Percentiles rank a stretch among this genome's conserved stretches.
These are phyloP conservation scores for Blastosporella zonata DNA, from an alignment of 1,284 basidiomycete species.

Conservation along the genomic window DNA sequence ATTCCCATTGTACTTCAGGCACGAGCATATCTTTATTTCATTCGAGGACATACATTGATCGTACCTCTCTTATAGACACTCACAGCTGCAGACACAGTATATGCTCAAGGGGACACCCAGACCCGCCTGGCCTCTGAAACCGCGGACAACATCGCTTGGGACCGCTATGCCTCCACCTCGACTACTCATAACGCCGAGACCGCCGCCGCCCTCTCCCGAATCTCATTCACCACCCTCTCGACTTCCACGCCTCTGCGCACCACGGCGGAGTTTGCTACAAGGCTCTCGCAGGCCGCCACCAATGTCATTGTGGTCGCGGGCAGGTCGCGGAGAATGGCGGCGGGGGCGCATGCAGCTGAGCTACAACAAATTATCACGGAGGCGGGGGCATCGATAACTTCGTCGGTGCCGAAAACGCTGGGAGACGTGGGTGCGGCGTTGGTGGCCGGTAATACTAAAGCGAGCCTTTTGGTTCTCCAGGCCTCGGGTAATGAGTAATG, in stretches of 20 bases:
- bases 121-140: constrained; percentile 66
- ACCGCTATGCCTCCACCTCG: constrained; percentile 41
- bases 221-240: constrained; percentile 49
- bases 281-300: constrained; percentile 22
- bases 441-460: constrained; percentile 48
- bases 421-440: constrained; percentile 73
- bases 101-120: constrained; percentile 57
- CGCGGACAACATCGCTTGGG: constrained; percentile 71
- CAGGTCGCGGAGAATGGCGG: constrained; percentile 68
- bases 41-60: background rate
- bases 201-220: constrained; percentile 48
- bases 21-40: constrained; percentile 3
- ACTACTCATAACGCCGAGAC: constrained; percentile 19
- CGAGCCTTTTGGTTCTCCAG: constrained; percentile 64
- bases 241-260: constrained; percentile 53
- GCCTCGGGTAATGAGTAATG: constrained; percentile 29
- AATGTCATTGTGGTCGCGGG: constrained; percentile 68
- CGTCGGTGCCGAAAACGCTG: constrained; percentile 69
- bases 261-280: constrained; percentile 42
- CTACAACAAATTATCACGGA: constrained; percentile 51
- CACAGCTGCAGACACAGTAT: constrained; percentile 63
- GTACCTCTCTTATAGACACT: constrained; percentile 35
- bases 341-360: constrained; percentile 56
- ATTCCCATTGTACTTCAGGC: constrained; percentile 25
- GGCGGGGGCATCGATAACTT: constrained; percentile 42